Percentiles rank a stretch among this genome's conserved stretches.
These are phyloP conservation scores for Stephanodiscus triporus DNA, from an alignment of 108 stramenopile genomes.

Conservation along the genomic window DNA sequence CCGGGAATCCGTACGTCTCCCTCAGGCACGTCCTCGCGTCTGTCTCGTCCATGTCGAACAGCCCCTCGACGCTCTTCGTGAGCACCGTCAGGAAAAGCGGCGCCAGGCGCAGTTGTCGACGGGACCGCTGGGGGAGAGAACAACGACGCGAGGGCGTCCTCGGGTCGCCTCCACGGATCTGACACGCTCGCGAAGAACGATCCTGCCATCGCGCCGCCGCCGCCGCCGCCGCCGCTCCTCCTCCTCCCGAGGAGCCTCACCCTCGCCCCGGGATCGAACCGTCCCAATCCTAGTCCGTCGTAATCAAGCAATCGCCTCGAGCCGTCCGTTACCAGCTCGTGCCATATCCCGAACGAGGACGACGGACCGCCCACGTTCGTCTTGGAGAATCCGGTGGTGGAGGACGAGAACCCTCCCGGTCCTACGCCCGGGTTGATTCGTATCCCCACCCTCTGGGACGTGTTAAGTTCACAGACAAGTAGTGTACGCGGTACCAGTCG, in stretches of 20 bases:
- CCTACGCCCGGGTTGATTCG: too few relatives aligned
- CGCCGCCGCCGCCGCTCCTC: not conserved
- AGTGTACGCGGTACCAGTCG: too few relatives aligned
- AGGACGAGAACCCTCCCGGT: conserved; percentile 94
- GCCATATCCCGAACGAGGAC: conserved; percentile 96
- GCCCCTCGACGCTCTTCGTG: too few relatives aligned
- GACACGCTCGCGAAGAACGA: conserved; percentile 58
- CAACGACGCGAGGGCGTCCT: conserved; percentile 54
- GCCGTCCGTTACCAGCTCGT: conserved; percentile 80
- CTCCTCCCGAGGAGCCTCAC: too few relatives aligned
- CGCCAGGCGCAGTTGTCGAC: conserved; percentile 69
- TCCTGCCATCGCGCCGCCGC: not conserved
- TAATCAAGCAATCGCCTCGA: too few relatives aligned
- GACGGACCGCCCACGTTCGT: conserved; percentile 98
- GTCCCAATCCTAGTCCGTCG: too few relatives aligned
- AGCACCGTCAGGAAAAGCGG: too few relatives aligned
- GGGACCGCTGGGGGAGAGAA: conserved; percentile 67
- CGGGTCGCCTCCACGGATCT: conserved; percentile 76
- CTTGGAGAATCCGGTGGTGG: conserved; percentile 85
- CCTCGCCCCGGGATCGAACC: too few relatives aligned
- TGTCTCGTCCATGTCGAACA: too few relatives aligned
- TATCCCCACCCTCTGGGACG: too few relatives aligned
- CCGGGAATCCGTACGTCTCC: conserved; percentile 72
- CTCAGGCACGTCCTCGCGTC: conserved; percentile 63
- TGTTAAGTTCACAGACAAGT: too few relatives aligned